These are phyloP conservation scores for Cucurbita ficifolia DNA, from an alignment of 306 rosid species.

Conservation along the genomic window DNA sequence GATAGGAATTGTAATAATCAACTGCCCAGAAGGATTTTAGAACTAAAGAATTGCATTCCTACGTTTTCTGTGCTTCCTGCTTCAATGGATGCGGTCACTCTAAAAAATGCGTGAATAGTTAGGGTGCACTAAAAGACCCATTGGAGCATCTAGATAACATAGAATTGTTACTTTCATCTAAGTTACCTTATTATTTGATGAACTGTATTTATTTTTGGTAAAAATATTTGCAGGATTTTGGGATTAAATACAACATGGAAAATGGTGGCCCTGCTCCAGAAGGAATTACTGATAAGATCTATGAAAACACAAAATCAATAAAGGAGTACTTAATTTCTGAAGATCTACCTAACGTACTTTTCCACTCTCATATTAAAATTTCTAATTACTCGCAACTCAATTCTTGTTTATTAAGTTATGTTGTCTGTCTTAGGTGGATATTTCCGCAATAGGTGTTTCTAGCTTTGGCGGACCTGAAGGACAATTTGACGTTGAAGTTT, in stretches of 20 bases:
- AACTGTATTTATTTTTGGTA: neutral
- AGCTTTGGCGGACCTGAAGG: slow-evolving; percentile 83
- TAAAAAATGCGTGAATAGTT: neutral
- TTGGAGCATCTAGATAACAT: neutral
- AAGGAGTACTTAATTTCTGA: slow-evolving; percentile 65
- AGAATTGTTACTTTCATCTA: neutral
- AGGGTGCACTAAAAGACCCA: neutral
- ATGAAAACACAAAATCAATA: slow-evolving; percentile 66
- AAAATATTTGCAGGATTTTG: slow-evolving; percentile 71
- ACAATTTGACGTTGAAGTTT: slow-evolving; percentile 90
- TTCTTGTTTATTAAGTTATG: slow-evolving; percentile 8
- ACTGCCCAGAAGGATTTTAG: neutral
- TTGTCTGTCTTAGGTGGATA: slow-evolving; percentile 55
- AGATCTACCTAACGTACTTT: slow-evolving; percentile 70
- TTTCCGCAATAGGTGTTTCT: slow-evolving; percentile 40
- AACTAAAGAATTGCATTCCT: neutral
- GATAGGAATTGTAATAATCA: neutral
- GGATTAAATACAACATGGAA: slow-evolving; percentile 95
- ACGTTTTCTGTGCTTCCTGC: neutral
- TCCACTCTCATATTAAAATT: slow-evolving; percentile 2
- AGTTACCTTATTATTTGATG: neutral
- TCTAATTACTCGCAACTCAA: slow-evolving; percentile 5
- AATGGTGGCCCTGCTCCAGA: slow-evolving; percentile 99
- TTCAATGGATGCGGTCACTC: neutral
- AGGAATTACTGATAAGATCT: slow-evolving; percentile 78